A percentile compares a stretch with the other conserved stretches of the same genome.
phyloP scores from a whole-genome alignment of 441 rosid genomes.

The Caryocar brasiliense region DNA sequence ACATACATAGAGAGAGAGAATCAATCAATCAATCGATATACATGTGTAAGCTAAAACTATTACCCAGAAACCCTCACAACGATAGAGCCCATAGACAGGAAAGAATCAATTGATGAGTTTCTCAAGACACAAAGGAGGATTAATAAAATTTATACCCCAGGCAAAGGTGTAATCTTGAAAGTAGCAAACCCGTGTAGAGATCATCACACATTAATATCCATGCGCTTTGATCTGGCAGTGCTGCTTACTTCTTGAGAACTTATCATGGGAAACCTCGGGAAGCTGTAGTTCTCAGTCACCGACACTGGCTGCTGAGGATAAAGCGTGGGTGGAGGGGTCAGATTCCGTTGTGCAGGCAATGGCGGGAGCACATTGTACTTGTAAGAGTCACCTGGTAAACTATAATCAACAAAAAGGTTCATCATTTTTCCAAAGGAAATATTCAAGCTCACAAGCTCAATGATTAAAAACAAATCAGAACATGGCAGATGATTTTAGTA shows the following conservation, averaged over 20 bases:
- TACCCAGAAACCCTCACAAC: slow-evolving; percentile 5
- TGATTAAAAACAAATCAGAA: too few species aligned
- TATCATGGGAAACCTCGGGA: slow-evolving; percentile 56
- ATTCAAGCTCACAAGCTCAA: too few species aligned
- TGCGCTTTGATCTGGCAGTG: slow-evolving; percentile 60
- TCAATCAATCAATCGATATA: slow-evolving; percentile 11
- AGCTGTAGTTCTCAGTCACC: slow-evolving; percentile 49
- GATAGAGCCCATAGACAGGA: slow-evolving; percentile 3
- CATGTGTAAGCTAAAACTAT: slow-evolving; percentile 6
- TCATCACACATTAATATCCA: slow-evolving; percentile 64
- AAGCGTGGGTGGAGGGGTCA: slow-evolving; percentile 88
- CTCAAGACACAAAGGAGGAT: background rate
- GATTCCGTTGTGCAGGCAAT: slow-evolving; percentile 82
- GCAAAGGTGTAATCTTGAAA: background rate
- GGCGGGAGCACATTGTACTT: slow-evolving; percentile 67
- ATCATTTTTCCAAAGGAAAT: background rate
- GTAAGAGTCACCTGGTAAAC: slow-evolving; percentile 50
- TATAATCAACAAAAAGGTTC: slow-evolving; percentile 23
- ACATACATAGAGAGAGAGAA: too few species aligned
- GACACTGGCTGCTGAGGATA: slow-evolving; percentile 90
- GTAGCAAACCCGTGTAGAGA: background rate
- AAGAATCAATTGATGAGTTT: slow-evolving; percentile 18
- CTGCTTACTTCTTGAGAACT: slow-evolving; percentile 45
- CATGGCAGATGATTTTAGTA: too few species aligned
- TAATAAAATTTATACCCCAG: slow-evolving; percentile 4